Evolutionary conservation across 495 filamentous ascomycete genomes (phyloP).

Genomic region (Hypoxylon subgilvum): DNA sequence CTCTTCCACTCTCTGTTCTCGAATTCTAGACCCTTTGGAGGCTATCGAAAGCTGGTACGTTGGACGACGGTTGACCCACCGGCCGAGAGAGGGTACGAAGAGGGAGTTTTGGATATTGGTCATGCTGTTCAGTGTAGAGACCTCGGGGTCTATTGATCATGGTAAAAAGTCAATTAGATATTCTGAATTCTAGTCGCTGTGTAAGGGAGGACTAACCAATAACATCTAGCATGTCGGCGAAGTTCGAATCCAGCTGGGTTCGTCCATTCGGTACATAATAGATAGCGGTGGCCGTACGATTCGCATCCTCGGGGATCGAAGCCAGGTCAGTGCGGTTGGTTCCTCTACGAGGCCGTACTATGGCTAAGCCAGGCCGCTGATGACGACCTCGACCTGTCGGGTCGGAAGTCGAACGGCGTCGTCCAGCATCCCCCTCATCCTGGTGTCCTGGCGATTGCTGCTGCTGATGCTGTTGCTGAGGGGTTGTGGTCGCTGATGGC

Average conservation of each 20-base stretch:
- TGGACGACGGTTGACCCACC: slow-evolving; percentile 70
- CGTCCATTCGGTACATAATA: slow-evolving; percentile 42
- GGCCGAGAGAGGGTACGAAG: slow-evolving; percentile 73
- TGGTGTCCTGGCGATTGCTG: slow-evolving; percentile 1
- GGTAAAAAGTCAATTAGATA: slow-evolving; percentile 7
- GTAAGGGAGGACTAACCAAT: slow-evolving; percentile 60
- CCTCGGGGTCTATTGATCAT: slow-evolving; percentile 66
- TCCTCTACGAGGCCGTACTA: slow-evolving; percentile 33
- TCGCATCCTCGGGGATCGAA: slow-evolving; percentile 23
- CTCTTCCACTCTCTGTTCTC: slow-evolving; percentile 32
- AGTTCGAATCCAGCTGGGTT: slow-evolving; percentile 60
- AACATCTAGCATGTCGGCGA: slow-evolving; percentile 74
- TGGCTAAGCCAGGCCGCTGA: slow-evolving; percentile 29
- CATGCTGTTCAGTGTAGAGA: slow-evolving; percentile 73
- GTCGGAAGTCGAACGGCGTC: slow-evolving; percentile 40
- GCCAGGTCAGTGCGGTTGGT: slow-evolving; percentile 21
- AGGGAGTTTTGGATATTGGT: slow-evolving; percentile 83
- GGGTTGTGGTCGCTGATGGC: slow-evolving; percentile 10
- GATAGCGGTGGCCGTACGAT: slow-evolving; percentile 36
- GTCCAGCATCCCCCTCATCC: neutral
- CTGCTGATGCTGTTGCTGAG: neutral
- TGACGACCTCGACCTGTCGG: slow-evolving; percentile 30
- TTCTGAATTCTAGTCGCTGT: neutral
- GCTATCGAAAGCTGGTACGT: slow-evolving; percentile 72
- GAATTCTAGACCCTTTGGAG: slow-evolving; percentile 38